Evolutionary conservation across 1,139 yeast species (phyloP).

Genomic region (Candida sanyaensis): DNA sequence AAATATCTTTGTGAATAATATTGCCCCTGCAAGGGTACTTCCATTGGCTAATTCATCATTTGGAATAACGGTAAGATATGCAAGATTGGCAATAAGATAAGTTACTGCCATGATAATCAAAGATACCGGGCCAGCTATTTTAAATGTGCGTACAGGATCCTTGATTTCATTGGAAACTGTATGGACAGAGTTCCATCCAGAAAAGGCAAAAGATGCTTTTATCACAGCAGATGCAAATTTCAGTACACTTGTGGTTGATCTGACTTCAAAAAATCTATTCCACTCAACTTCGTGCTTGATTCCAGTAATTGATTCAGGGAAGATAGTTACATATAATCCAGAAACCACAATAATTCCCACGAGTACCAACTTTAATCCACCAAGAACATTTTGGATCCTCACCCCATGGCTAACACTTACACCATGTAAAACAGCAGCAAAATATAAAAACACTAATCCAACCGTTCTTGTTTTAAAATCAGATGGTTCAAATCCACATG

Average conservation of each 20-base stretch:
- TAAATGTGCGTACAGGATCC: conserved; percentile 57
- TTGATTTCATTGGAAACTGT: conserved; percentile 62
- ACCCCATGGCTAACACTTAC: conserved; percentile 56
- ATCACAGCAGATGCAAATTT: conserved; percentile 57
- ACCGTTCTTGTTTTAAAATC: conserved; percentile 42
- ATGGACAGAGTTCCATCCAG: conserved; percentile 69
- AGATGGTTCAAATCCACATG: conserved; percentile 43
- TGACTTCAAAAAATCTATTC: conserved; percentile 29
- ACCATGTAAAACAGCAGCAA: conserved; percentile 53
- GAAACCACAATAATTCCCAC: conserved; percentile 50
- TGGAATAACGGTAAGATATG: conserved; percentile 57
- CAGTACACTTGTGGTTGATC: conserved; percentile 37
- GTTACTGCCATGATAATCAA: conserved; percentile 49
- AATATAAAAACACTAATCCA: conserved; percentile 46
- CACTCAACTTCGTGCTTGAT: conserved; percentile 41
- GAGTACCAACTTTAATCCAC: conserved; percentile 51
- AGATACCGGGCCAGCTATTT: conserved; percentile 62
- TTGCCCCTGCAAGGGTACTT: conserved; percentile 61
- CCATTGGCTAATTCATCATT: conserved; percentile 53
- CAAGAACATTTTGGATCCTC: conserved; percentile 56
- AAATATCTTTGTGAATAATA: conserved; percentile 56
- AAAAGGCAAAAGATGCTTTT: conserved; percentile 59
- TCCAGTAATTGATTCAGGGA: conserved; percentile 45
- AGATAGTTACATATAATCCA: conserved; percentile 49
- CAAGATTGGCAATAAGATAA: conserved; percentile 55